Base-by-base conservation (phyloP, 345 rosid species). In the Orychophragmus violaceus region DNA sequence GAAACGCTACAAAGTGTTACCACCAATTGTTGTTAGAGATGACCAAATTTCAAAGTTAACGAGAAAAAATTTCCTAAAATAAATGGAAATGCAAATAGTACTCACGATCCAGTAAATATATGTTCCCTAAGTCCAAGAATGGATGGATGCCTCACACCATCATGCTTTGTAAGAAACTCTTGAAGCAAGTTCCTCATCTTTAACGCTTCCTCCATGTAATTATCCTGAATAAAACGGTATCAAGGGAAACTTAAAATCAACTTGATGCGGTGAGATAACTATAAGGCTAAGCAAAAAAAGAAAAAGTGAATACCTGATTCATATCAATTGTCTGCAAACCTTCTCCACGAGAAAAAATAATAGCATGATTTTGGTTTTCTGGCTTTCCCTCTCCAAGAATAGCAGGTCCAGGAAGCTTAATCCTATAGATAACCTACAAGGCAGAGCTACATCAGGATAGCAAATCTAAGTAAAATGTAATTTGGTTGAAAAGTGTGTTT, bases 381-480 rank as follows among this genome's bases (percentile, higher is more conserved):
- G 99, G 98, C 77, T 95, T 95, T 64, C 99, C 99, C 77, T 95
- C 99, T 41, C 99, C 99, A 81, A 95, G 77, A 55, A 87, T 95
- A 48, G 99, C 91, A 78, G 88, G 88, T 66, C 99, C 99, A 2
- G 99, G 99, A 77, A 95, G 98, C 76, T 77, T 87, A 53, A 95
- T 95, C 66, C 87, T 77, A 77, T 95, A 95, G 70, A 95, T 85
- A 74, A 89, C 94, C 99, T 95, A 84, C n/a, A 41, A 17, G 36
- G 55, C 69, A 72, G n/a, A 54, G 50, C 48, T 8, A 45, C 64
- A 27, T 10, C 9, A 69, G n/a, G 30, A 48, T 33, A 8, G n/a
- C n/a, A n/a, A n/a, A n/a, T n/a, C n/a, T n/a, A n/a, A n/a, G n/a
- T n/a, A n/a, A n/a, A n/a, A n/a, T 45, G 29, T 50, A 2, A 50